phyloP scores from a whole-genome alignment of 2,329 filamentous ascomycete species.

The Colletotrichum sp. region DNA sequence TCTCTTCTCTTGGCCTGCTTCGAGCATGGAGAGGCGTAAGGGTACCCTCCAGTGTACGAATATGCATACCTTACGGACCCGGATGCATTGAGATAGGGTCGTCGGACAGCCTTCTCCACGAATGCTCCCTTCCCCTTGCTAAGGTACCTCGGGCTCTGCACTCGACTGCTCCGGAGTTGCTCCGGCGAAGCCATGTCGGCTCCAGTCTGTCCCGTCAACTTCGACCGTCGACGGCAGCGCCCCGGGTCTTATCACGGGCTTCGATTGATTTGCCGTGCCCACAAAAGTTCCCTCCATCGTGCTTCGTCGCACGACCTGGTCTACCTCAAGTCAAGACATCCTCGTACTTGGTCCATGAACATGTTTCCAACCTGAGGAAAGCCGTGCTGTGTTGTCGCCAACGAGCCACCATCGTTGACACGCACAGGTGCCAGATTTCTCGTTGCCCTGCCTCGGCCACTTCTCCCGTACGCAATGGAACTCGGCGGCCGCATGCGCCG shows the following conservation, averaged over 20 bases:
- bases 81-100: neutral
- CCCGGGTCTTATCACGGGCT: neutral
- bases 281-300: neutral
- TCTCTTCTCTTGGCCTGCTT: neutral
- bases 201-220: neutral
- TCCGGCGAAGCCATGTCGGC: neutral
- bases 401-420: neutral
- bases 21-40: neutral
- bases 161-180: neutral
- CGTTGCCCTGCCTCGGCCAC: neutral
- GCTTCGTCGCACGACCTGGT: neutral
- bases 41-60: neutral
- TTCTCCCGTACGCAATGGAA: constrained; percentile 4
- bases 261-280: neutral
- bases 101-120: neutral
- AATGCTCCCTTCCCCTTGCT: neutral
- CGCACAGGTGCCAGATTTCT: constrained; percentile 1
- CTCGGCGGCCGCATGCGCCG: constrained; percentile 9
- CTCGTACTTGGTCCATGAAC: neutral
- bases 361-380: neutral
- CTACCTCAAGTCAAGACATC: neutral
- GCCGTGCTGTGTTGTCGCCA: neutral
- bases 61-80: neutral
- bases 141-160: neutral
- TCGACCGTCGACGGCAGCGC: neutral